Evolutionary conservation across 140 eudicot genomes (phyloP).

Genomic region (Cichorium intybus): DNA sequence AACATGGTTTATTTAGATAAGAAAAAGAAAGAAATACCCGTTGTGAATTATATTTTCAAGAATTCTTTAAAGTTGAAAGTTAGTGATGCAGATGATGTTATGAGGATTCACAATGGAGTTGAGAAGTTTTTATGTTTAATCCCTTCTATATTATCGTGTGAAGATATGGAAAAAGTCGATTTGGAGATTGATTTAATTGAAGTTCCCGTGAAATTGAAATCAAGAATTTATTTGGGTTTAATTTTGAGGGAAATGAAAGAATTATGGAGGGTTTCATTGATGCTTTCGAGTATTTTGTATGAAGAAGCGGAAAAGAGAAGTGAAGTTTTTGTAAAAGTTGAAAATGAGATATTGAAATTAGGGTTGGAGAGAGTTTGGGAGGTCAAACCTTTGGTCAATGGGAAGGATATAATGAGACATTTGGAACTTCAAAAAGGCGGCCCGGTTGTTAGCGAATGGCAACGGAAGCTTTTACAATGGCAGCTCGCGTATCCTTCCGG

Average conservation of each 20-base stretch:
- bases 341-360: conserved; percentile 40
- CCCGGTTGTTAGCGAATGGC: conserved; percentile 80
- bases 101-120: conserved; percentile 34
- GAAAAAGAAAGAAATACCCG: conserved; percentile 61
- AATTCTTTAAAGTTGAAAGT: conserved; percentile 78
- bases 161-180: conserved; percentile 36
- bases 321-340: conserved; percentile 43
- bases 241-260: conserved; percentile 80
- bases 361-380: conserved; percentile 85
- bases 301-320: conserved; percentile 42
- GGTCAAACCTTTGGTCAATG: conserved; percentile 67
- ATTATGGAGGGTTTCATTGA: conserved; percentile 73
- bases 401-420: conserved; percentile 70
- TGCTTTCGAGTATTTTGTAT: conserved; percentile 47
- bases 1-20: conserved; percentile 46
- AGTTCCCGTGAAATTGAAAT: conserved; percentile 46
- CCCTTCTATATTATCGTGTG: conserved; percentile 40
- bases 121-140: conserved; percentile 58
- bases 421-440: conserved; percentile 74
- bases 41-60: conserved; percentile 49
- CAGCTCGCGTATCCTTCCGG: conserved; percentile 87
- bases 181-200: conserved; percentile 50
- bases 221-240: conserved; percentile 64
- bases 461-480: conserved; percentile 73
- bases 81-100: conserved; percentile 76